Percentiles rank a stretch among this genome's conserved stretches.
phyloP scores from a whole-genome alignment of 352 stramenopile genomes.

The Pythium utonaiense region DNA sequence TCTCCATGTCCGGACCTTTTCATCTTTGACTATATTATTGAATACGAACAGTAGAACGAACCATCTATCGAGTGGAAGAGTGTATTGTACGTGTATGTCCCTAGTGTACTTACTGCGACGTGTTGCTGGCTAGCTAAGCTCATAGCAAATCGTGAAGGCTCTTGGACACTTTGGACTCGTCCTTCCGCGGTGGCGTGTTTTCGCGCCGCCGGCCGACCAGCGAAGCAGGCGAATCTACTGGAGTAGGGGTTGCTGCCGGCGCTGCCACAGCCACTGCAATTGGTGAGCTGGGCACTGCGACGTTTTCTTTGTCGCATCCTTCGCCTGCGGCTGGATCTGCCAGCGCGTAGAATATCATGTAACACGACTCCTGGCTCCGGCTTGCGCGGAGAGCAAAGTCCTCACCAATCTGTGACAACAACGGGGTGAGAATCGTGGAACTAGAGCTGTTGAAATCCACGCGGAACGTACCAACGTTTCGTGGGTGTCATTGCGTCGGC shows the following conservation, averaged over 20 bases:
- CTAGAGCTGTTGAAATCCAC: neutral
- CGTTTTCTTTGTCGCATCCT: conserved; percentile 65
- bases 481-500: conserved; percentile 78
- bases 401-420: conserved; percentile 54
- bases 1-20: conserved; percentile 5
- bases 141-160: conserved; percentile 24
- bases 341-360: conserved; percentile 87
- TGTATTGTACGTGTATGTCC: neutral
- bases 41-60: conserved; percentile 5
- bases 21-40: conserved; percentile 17
- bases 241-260: neutral
- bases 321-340: conserved; percentile 22
- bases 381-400: conserved; percentile 70
- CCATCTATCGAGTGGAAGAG: neutral
- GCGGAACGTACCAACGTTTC: conserved; percentile 58
- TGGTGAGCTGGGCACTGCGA: conserved; percentile 2
- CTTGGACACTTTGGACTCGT: conserved; percentile 21
- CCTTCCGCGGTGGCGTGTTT: conserved; percentile 13
- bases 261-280: neutral
- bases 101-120: neutral
- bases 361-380: conserved; percentile 80
- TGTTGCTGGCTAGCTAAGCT: neutral
- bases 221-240: conserved; percentile 16
- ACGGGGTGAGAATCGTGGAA: neutral
- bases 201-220: conserved; percentile 20